These are phyloP conservation scores for Pinus taeda DNA, from an alignment of 75 land plant species.

Conservation along the genomic window DNA sequence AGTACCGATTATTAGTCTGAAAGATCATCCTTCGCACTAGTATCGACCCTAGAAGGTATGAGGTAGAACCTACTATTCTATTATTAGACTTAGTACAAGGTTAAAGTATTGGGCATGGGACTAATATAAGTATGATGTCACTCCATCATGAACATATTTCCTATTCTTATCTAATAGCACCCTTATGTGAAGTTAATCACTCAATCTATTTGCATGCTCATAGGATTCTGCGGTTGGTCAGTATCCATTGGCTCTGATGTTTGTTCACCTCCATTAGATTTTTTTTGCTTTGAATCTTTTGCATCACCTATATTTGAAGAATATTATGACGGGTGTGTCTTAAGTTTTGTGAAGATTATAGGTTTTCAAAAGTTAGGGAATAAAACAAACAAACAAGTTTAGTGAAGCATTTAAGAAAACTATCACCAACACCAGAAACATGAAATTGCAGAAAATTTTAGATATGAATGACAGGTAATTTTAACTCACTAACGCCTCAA, in stretches of 20 bases:
- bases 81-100: no score
- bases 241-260: constrained; percentile 34
- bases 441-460: neutral
- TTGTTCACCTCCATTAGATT: constrained; percentile 9
- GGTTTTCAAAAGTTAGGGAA: constrained; percentile 37
- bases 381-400: neutral
- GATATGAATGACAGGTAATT: no score
- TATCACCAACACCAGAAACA: neutral
- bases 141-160: no score
- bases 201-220: constrained; percentile 19
- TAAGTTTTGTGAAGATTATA: constrained; percentile 28
- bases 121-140: no score
- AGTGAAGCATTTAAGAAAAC: neutral
- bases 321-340: constrained; percentile 30
- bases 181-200: neutral
- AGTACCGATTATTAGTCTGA: no score
- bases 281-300: constrained; percentile 11
- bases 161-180: no score
- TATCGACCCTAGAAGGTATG: no score
- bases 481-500: constrained; percentile 33
- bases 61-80: no score
- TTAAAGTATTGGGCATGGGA: no score
- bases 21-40: no score
- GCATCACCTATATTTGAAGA: constrained; percentile 10
- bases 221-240: constrained; percentile 13